Evolutionary conservation across 2,329 filamentous ascomycete species (phyloP), one percentile per base, ranked within the genome.

Genomic region (Dactylellina cionopaga): DNA sequence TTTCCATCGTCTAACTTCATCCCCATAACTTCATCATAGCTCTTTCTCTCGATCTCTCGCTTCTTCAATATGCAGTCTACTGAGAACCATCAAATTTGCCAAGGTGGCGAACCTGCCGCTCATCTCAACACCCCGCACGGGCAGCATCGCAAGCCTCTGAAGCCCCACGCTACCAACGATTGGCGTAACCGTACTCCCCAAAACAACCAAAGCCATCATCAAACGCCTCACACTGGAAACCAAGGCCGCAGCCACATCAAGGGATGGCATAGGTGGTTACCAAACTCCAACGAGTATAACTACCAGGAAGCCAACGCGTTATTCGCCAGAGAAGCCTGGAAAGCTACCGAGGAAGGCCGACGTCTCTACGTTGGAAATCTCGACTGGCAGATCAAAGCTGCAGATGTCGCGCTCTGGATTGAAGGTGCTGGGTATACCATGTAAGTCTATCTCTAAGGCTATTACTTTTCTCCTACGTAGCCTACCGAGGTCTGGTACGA

Each of bases 391-490:
- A 46, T 59, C 17, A 46, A 59, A 17, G 22, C 58, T 29, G 13
- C 33, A 22, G 66, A 71, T 51, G 51, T 71, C 35, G 66, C 66
- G 3, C 35, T 71, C 13, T 71, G 66, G 66, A 51, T 71, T 22
- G 66, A 71, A 25, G 66, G 66, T 11, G 58, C 58, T 17, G 66
- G 66, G 3, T 71, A 44, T n/a, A 46, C 10, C 5, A 22, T 59
- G 66, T 71, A 44, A 44, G 29, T 43, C 1, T 15, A 17, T 3
- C 15, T 19, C 11, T 24, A 44, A 44, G 29, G 35, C 1, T 15
- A 17, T 3, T 13, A 17, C 11, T 24, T 17, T n/a, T 41, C 17
- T 27, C 29, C 15, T 10, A n/a, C 6, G 25, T 5, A 27, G 9
- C 10, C 13, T 49, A 49, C 19, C 44, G 15, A 19, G 3, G 19